Base-by-base conservation (phyloP, 805 yeast genomes). In the Lachancea cidri region DNA sequence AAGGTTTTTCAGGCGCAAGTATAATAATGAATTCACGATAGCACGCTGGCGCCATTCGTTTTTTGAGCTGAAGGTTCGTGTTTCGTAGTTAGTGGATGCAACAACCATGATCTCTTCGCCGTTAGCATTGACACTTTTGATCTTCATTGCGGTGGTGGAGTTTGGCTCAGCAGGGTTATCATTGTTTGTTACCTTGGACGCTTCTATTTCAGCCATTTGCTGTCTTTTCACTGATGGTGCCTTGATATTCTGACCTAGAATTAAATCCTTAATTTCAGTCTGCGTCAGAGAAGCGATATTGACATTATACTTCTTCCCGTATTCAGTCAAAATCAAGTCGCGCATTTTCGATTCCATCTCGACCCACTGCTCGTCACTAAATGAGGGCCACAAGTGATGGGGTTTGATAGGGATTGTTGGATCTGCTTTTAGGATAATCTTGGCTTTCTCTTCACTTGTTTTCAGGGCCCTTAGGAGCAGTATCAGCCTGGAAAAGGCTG, bases 31-130 rank as follows among this genome's bases (percentile, higher is more conserved):
- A 0, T 94, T 73, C 1, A 94, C 80, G 36, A 93, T 77, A 0
- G 97, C 96, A 30, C 94, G 67, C 40, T 73, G 73, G 52, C 98
- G 73, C 99, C 99, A 93, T 55, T 88, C 95, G 27, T 88, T 79
- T 58, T 79, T 81, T 1, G 96, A 86, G 35, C 81, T 72, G 58
- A 93, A 93, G 13, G 81, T 66, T 65, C 79, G 81, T 54, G 86
- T 93, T 59, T 88, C 98, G 57, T 85, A 89, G 47, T 79, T 79
- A 14, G 89, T 79, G 0, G 98, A 88, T 0, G 98, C 88, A 22
- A 91, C 96, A 0, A 96, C 91, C 32, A 85, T 83, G 54, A 93
- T 91, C 53, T 89, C 94, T 57, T 93, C 98, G 25, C 99, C 99
- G 55, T 89, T 97, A 2, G 86, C 95, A 57, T 87, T 93, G 18